These are phyloP conservation scores for Podosphaera xanthii DNA, from an alignment of 2,329 filamentous ascomycete species.

Conservation along the genomic window DNA sequence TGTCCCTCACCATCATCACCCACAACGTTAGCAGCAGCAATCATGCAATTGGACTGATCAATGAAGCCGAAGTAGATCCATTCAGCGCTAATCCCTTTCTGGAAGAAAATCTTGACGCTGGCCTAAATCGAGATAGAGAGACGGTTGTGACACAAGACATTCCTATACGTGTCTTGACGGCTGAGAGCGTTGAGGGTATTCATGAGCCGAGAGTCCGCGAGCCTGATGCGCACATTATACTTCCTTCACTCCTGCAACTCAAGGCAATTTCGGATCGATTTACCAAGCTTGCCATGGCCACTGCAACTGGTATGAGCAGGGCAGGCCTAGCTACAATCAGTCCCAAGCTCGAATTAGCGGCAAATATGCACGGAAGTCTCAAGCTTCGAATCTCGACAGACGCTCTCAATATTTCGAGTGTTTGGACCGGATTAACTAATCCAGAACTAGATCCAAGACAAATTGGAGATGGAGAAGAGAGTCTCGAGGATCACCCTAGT, in stretches of 20 bases:
- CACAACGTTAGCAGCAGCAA: slow-evolving; percentile 34
- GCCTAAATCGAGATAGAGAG: slow-evolving; percentile 48
- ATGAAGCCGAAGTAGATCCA: slow-evolving; percentile 17
- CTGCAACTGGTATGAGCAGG: slow-evolving; percentile 10
- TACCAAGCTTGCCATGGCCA: slow-evolving; percentile 52
- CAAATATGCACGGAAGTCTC: slow-evolving; percentile 84
- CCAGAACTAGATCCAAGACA: slow-evolving; percentile 65
- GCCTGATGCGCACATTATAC: slow-evolving; percentile 79
- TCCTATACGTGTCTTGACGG: slow-evolving; percentile 73
- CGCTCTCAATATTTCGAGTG: slow-evolving; percentile 59
- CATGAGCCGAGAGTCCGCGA: slow-evolving; percentile 81
- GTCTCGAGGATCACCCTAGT: slow-evolving; percentile 57
- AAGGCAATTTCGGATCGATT: slow-evolving; percentile 92
- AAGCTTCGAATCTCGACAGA: slow-evolving; percentile 64
- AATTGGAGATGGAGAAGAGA: slow-evolving; percentile 39
- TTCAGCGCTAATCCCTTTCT: slow-evolving; percentile 21
- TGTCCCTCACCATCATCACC: slow-evolving; percentile 76
- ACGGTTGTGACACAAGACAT: slow-evolving; percentile 90
- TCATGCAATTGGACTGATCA: slow-evolving; percentile 15
- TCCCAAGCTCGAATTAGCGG: slow-evolving; percentile 63
- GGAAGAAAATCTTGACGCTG: slow-evolving; percentile 29
- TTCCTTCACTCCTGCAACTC: slow-evolving; percentile 69
- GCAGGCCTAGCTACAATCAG: slow-evolving; percentile 10
- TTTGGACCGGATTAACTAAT: slow-evolving; percentile 71
- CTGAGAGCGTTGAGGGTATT: slow-evolving; percentile 68